phyloP scores from a whole-genome alignment of 176 grass and related monocot genomes.

The sorghum (Sorghum bicolor) region Sorghum_bicolor_NCBIv3 NC_012870.2:12728001-12728500 shows the following conservation, averaged over 20 bases:
- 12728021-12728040: neutral
- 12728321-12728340: neutral
- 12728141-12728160: slow-evolving; percentile 17
- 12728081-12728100: neutral
- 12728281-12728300: slow-evolving; percentile 18
- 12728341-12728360: neutral
- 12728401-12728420: neutral
- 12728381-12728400: neutral
- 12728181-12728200: slow-evolving; percentile 56
- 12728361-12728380: neutral
- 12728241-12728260: neutral
- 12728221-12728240: neutral
- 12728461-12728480: neutral
- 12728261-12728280: neutral
- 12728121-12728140: neutral
- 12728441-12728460: neutral
- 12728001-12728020: slow-evolving; percentile 38
- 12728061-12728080: neutral
- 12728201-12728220: neutral
- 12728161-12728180: slow-evolving; percentile 24
- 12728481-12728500: neutral
- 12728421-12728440: neutral
- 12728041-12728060: neutral
- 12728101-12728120: neutral
- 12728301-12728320: slow-evolving; percentile 16